phyloP scores from a whole-genome alignment of 2,329 filamentous ascomycete species.

The Metarhizium rileyi region DNA sequence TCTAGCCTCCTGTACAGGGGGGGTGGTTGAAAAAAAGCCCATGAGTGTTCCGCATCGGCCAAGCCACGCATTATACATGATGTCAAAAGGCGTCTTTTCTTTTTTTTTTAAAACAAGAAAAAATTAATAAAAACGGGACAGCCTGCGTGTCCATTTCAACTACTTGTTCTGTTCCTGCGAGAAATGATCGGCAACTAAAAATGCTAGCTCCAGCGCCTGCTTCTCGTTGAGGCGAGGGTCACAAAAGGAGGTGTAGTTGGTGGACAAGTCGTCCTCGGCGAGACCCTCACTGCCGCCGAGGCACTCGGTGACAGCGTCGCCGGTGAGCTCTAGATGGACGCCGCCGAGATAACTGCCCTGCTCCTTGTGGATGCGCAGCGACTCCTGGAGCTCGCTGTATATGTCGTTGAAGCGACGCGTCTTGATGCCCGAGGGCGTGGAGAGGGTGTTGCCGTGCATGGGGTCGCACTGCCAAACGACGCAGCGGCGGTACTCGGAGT shows the following conservation, averaged over 20 bases:
- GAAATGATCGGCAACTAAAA: conserved; percentile 80
- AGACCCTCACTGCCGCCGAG: conserved; percentile 81
- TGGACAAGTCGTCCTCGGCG: conserved; percentile 76
- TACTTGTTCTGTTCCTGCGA: conserved; percentile 26
- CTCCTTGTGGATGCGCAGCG: conserved; percentile 74
- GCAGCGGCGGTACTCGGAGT: conserved; percentile 53
- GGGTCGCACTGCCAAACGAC: conserved; percentile 98
- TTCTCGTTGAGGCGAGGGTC: conserved; percentile 95
- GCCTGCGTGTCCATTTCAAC: background rate
- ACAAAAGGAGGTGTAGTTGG: conserved; percentile 93
- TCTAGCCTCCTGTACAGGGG: no score
- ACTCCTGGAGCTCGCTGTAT: conserved; percentile 74
- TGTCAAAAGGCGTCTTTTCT: no score
- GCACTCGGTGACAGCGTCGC: conserved; percentile 94
- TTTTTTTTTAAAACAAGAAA: no score
- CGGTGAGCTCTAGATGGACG: conserved; percentile 89
- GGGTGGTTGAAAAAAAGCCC: no score
- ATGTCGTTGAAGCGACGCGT: conserved; percentile 88
- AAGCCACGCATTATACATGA: no score
- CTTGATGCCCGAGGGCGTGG: conserved; percentile 72
- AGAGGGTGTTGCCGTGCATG: conserved; percentile 80
- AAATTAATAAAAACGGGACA: no score
- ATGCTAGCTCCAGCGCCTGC: conserved; percentile 90
- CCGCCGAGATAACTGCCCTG: conserved; percentile 82
- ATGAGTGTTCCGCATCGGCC: no score